Evolutionary conservation across 371 early-diverging fungal genomes (phyloP), one percentile per base, ranked within the genome.

Genomic region (Mortierella sp.): DNA sequence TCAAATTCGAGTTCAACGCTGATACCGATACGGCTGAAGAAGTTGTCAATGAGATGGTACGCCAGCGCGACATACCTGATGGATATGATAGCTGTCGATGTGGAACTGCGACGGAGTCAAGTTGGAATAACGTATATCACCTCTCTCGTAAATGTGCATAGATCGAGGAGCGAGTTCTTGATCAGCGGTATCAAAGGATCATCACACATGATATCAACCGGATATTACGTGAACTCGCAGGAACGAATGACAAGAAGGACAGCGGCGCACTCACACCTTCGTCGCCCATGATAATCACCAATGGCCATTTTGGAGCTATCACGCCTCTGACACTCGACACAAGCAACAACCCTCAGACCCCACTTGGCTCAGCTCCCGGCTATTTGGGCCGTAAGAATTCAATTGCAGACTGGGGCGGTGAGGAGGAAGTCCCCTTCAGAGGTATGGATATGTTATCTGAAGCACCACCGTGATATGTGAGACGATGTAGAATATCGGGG

Each of bases 11-110:
- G 59, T 96, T 93, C 78, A 91, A 95, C 78, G 87, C 88, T 16
- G 91, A 93, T 27, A 89, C 88, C 9, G 97, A 96, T 67, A 96
- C 96, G 9, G 94, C 95, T 1, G 95, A 95, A 52, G 91, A 91
- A 67, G 95, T 96, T 6, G 94, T 94, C 10, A 89, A 87, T 50
- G 97, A 96, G 78, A 95, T 96, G 95, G 91, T 67, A 59, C 34
- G 45, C 9, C 16, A 16, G 16, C 45, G 34, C 10, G 34, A 34
- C 10, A 34, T 34, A 10, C n/a, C n/a, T n/a, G n/a, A n/a, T n/a
- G n/a, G n/a, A n/a, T n/a, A n/a, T n/a, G n/a, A n/a, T n/a, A n/a
- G n/a, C n/a, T n/a, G n/a, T n/a, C n/a, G n/a, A n/a, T n/a, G n/a
- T n/a, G n/a, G n/a, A n/a, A n/a, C n/a, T n/a, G n/a, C n/a, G n/a